These are phyloP conservation scores for Solanum verrucosum DNA, from an alignment of 257 asterid species.

Conservation along the genomic window DNA sequence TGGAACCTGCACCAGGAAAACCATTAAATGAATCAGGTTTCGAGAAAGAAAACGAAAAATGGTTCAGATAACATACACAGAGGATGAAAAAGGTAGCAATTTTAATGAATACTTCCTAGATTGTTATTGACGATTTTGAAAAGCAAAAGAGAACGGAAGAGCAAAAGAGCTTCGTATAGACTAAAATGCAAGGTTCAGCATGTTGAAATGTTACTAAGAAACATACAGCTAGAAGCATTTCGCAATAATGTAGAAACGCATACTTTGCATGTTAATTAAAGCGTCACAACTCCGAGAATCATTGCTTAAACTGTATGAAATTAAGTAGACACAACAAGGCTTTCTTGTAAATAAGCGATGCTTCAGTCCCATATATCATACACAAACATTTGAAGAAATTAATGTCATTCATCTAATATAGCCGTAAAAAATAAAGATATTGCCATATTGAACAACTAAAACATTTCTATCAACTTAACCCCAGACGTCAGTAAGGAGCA, in stretches of 20 bases:
- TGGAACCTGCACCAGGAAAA: slow-evolving; percentile 47
- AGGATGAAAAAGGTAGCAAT: not conserved
- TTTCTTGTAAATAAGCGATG: not conserved
- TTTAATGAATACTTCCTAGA: not conserved
- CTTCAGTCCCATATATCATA: not conserved
- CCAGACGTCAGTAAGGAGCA: not conserved
- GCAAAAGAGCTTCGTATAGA: not conserved
- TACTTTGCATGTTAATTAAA: not conserved
- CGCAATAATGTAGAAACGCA: not conserved
- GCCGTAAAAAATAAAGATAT: not conserved
- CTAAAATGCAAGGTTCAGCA: not conserved
- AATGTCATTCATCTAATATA: not conserved
- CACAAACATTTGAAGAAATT: not conserved
- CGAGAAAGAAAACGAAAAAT: not conserved
- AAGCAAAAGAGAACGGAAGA: not conserved
- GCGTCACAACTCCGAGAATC: not conserved
- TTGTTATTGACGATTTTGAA: not conserved
- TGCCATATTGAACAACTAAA: not conserved
- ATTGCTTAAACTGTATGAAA: not conserved
- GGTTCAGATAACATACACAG: not conserved
- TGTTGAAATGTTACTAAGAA: not conserved
- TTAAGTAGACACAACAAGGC: not conserved
- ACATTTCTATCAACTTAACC: not conserved
- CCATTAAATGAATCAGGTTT: not conserved
- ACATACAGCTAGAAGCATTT: not conserved